Evolutionary conservation across 2,329 filamentous ascomycete species (phyloP).

Genomic region (Ilyonectria robusta): DNA sequence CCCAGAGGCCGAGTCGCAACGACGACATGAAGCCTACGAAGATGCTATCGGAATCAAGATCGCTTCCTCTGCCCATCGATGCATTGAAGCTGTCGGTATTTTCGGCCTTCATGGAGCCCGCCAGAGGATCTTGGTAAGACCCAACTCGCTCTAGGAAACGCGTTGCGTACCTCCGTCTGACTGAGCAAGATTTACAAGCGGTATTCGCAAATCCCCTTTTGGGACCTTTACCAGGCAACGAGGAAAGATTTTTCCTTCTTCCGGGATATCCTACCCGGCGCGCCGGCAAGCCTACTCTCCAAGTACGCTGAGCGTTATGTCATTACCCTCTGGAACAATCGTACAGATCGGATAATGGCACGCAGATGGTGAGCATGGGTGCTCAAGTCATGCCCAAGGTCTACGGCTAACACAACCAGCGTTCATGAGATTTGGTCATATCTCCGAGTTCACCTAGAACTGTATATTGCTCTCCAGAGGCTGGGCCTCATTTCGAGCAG

Average conservation of each 20-base stretch:
- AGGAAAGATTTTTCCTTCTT: conserved; percentile 49
- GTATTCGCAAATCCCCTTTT: conserved; percentile 65
- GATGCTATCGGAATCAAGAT: conserved; percentile 60
- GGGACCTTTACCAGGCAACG: conserved; percentile 55
- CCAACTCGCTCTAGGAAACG: background rate
- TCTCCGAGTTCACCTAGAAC: conserved; percentile 64
- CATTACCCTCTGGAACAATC: conserved; percentile 43
- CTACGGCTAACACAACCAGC: conserved; percentile 43
- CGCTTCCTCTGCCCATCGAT: conserved; percentile 51
- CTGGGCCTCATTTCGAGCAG: conserved; percentile 61
- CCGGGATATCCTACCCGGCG: conserved; percentile 52
- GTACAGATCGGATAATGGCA: conserved; percentile 39
- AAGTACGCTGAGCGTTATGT: conserved; percentile 49
- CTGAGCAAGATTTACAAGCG: conserved; percentile 64
- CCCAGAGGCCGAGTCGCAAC: conserved; percentile 58
- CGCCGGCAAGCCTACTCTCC: conserved; percentile 48
- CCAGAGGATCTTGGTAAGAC: conserved; percentile 66
- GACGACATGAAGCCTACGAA: conserved; percentile 63
- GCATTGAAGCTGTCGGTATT: conserved; percentile 59
- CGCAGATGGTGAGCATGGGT: conserved; percentile 47
- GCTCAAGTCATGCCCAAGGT: background rate
- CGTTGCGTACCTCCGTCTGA: conserved; percentile 27
- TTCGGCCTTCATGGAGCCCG: conserved; percentile 69
- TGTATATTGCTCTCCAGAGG: conserved; percentile 68
- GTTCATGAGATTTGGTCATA: conserved; percentile 56